A percentile compares a stretch with the other conserved stretches of the same genome.
Conservation (phyloP, 345 rosid species). For the Linum lewisii region DNA sequence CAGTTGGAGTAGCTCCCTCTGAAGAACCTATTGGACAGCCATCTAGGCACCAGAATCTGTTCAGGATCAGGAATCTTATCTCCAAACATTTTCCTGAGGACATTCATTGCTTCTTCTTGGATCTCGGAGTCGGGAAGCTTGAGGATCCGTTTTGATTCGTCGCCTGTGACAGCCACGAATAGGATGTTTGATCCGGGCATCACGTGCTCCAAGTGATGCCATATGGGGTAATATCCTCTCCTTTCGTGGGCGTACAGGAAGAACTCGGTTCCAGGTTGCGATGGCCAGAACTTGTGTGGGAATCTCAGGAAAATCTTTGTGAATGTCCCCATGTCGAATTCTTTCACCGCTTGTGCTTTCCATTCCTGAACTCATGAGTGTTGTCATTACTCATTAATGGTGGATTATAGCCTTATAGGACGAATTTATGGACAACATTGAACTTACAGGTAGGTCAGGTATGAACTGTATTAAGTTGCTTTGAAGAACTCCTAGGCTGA, state of each 20-base stretch:
- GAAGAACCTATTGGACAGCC: slow-evolving; percentile 14
- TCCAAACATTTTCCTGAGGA: slow-evolving; percentile 16
- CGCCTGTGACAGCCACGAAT: slow-evolving; percentile 14
- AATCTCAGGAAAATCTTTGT: slow-evolving; percentile 2
- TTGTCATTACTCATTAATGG: no score
- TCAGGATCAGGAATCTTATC: slow-evolving; percentile 10
- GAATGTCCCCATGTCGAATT: background rate
- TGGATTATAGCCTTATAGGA: no score
- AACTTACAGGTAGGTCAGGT: slow-evolving; percentile 2
- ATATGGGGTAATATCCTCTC: background rate
- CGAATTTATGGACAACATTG: background rate
- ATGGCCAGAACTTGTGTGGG: background rate
- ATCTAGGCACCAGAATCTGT: slow-evolving; percentile 17
- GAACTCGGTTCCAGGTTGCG: background rate
- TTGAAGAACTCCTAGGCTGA: slow-evolving; percentile 1
- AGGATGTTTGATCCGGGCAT: slow-evolving; percentile 8
- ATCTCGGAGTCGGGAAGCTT: background rate
- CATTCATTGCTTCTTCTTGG: slow-evolving; percentile 12
- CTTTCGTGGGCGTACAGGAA: slow-evolving; percentile 4
- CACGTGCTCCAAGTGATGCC: slow-evolving; percentile 2
- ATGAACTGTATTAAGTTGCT: background rate
- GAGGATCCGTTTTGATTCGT: slow-evolving; percentile 16
- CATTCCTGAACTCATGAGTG: background rate
- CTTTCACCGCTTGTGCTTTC: background rate
- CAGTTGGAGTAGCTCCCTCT: slow-evolving; percentile 17